These are phyloP conservation scores for Flaveria robusta DNA, from an alignment of 129 eudicot species.

Conservation along the genomic window DNA sequence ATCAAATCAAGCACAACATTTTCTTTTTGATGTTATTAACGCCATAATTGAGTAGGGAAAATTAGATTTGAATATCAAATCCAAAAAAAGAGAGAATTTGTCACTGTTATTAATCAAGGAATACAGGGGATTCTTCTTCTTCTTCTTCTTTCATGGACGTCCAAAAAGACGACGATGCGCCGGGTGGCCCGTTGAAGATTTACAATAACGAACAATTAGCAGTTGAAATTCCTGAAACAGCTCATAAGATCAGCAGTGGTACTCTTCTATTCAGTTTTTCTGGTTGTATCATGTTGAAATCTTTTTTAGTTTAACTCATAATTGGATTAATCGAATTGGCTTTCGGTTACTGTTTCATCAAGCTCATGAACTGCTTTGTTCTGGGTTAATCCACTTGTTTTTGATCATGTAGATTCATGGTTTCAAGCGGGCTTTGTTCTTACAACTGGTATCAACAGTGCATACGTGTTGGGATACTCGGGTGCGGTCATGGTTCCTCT, in stretches of 20 bases:
- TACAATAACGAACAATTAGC: slow-evolving; percentile 27
- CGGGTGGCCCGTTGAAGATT: slow-evolving; percentile 14
- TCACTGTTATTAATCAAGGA: slow-evolving; percentile 2
- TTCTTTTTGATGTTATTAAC: not conserved
- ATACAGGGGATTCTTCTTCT: not conserved
- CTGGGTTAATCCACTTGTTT: not conserved
- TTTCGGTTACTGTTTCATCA: not conserved
- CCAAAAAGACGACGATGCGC: slow-evolving; percentile 22
- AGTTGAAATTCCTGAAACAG: slow-evolving; percentile 79
- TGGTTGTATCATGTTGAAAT: not conserved
- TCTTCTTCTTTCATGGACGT: slow-evolving; percentile 32
- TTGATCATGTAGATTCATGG: slow-evolving; percentile 80
- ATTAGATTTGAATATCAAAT: not conserved
- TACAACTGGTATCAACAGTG: slow-evolving; percentile 94
- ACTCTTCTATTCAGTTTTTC: slow-evolving; percentile 3
- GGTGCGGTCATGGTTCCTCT: slow-evolving; percentile 87
- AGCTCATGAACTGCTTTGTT: slow-evolving; percentile 2
- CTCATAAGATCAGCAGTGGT: slow-evolving; percentile 90
- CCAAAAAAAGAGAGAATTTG: not conserved
- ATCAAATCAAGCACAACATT: slow-evolving; percentile 1
- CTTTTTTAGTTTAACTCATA: no score
- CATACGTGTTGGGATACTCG: slow-evolving; percentile 85
- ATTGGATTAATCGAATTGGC: not conserved
- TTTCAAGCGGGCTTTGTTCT: slow-evolving; percentile 92
- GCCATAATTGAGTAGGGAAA: not conserved